phyloP scores from a whole-genome alignment of 345 rosid genomes.

The Salix dunnii region DNA sequence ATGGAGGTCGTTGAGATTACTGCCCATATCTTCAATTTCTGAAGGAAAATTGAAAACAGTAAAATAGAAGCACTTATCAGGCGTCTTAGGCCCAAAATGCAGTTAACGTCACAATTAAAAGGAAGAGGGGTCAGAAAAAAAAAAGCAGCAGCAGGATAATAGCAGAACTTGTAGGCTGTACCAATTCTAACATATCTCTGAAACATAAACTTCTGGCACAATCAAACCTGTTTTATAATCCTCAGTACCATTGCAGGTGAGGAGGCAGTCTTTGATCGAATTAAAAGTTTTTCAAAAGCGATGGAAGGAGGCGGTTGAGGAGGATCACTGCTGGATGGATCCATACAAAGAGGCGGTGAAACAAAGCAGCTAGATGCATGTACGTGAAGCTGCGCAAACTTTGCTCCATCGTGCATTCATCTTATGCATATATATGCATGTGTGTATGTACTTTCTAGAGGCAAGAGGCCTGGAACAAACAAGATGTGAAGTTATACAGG shows the following conservation, averaged over 20 bases:
- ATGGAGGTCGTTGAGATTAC: not conserved
- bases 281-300: constrained; percentile 40
- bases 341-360: constrained; percentile 27
- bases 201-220: too few species aligned
- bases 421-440: not conserved
- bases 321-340: constrained; percentile 58
- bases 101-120: not conserved
- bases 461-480: too few species aligned
- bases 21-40: not conserved
- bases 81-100: not conserved
- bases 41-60: not conserved
- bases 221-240: not conserved
- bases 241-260: constrained; percentile 36
- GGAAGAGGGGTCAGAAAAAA: not conserved
- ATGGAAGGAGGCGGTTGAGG: constrained; percentile 44
- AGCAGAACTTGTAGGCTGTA: too few species aligned
- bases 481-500: not conserved
- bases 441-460: too few species aligned
- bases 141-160: too few species aligned
- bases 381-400: constrained; percentile 1
- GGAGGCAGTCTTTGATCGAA: constrained; percentile 57
- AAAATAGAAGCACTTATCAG: too few species aligned
- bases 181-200: too few species aligned
- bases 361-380: not conserved
- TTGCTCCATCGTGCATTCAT: constrained; percentile 1